phyloP scores from a whole-genome alignment of 2,329 filamentous ascomycete genomes.

The Alternaria alternata region DNA sequence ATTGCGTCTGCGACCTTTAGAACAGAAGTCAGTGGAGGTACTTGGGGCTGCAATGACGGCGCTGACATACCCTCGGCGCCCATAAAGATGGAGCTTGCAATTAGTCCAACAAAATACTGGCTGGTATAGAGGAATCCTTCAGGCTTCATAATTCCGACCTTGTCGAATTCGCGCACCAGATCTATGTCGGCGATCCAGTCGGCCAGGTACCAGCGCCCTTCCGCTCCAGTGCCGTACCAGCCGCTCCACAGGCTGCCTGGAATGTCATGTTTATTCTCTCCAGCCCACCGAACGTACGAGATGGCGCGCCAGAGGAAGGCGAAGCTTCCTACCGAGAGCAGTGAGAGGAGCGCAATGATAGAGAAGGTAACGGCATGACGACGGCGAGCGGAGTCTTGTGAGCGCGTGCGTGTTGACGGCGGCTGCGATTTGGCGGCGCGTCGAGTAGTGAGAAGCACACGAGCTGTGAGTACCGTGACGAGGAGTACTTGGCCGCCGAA shows the following conservation, averaged over 20 bases:
- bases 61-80: constrained; percentile 61
- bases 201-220: constrained; percentile 51
- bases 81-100: constrained; percentile 66
- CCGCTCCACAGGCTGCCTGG: constrained; percentile 53
- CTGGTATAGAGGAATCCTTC: constrained; percentile 70
- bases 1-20: constrained; percentile 59
- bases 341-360: constrained; percentile 56
- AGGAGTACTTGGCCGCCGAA: constrained; percentile 43
- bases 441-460: constrained; percentile 41
- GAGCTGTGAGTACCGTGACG: constrained; percentile 40
- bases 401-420: constrained; percentile 45
- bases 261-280: constrained; percentile 50
- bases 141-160: constrained; percentile 63
- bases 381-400: constrained; percentile 40
- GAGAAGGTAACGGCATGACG: constrained; percentile 52
- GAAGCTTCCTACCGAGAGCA: constrained; percentile 56
- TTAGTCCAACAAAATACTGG: constrained; percentile 64
- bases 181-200: constrained; percentile 65
- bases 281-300: constrained; percentile 63
- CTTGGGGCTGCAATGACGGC: not conserved
- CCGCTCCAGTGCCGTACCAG: constrained; percentile 50
- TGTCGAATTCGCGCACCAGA: constrained; percentile 61
- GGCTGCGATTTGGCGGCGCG: constrained; percentile 44
- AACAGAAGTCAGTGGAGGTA: constrained; percentile 6
- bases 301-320: constrained; percentile 55